Base-by-base conservation (phyloP, 2,329 filamentous ascomycete genomes). In the Coniochaeta sp. region DNA sequence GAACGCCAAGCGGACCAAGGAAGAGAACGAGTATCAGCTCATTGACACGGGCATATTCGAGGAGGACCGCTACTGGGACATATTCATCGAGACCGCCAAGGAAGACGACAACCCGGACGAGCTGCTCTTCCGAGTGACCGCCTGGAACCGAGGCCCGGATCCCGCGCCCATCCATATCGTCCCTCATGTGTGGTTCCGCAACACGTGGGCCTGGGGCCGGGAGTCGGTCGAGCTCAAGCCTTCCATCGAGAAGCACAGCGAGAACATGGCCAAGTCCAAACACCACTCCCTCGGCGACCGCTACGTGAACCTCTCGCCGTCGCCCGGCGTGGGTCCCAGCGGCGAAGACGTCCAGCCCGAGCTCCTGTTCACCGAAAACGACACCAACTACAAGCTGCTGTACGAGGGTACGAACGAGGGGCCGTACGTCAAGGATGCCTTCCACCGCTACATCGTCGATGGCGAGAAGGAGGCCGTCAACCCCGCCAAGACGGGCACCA, bases 151-250 rank as follows among this genome's bases (percentile, higher is more conserved):
- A 67, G 93, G 95, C 17, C 90, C 91, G 7, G 91, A 97, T 58
- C 86, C 91, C 16, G 93, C 95, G 16, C 93, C 92, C 24, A 79
- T 98, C 59, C 95, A 98, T 74, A 96, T 98, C 69, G 79, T 97
- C 50, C 93, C 93, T 9, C 95, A 98, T 62, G 86, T 96, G 58
- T 97, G 93, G 91, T 98, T 97, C 79, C 87, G 93, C 65, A 98
- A 98, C 73, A 97, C 93, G 3, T 98, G 95, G 95, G 85, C 89
- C 42, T 98, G 93, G 93, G 93, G 93, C 24, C 84, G 89, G 64
- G 90, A 96, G 69, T 73, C 85, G 12, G 78, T 81, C 32, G 84
- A 89, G 57, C 87, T 88, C 72, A 96, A 96, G 75, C 95, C 93
- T 0, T 85, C 81, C n/a, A 89, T 97, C 63, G 79, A 81, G 58